Base-by-base conservation (phyloP, 768 basidiomycete genomes). In the Auriscalpium orientale region DNA sequence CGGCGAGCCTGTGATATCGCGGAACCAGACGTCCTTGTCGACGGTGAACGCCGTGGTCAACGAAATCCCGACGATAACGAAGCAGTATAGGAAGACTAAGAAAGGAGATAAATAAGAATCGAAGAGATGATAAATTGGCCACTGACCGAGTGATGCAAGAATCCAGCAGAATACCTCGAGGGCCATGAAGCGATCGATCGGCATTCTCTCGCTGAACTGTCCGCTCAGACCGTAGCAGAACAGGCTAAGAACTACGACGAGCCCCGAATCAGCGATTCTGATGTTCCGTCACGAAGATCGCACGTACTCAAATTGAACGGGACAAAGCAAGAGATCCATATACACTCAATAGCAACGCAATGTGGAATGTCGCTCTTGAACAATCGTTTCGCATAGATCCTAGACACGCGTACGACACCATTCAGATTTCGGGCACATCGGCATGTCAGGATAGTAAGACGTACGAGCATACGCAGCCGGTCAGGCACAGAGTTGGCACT, bases 1-100 rank as follows among this genome's bases (percentile, higher is more conserved):
- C 15, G 61, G 61, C n/a, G 59, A 62, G 12, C 51, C 54, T 21
- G 59, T 44, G 45, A 62, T 56, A 34, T 60, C 59, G 28, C 61
- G 56, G 51, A 61, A 60, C 61, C 61, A 62, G 46, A 62, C 59
- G 8, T 62, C 61, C 33, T 51, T 55, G 37, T 62, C 61, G n/a
- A 62, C 44, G 1, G 56, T 60, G 22, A 34, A 16, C 20, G 59
- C 61, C 6, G 59, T 54, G 18, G 58, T 20, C 47, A 60, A 50
- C 20, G 61, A 50, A 15, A 51, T 36, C 10, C 18, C 48, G 12
- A 57, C 28, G 36, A 62, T 16, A 4, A 62, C 35, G 10, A 36
- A 37, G 12, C 59, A 55, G 44, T 62, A 62, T 11, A 49, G 35
- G 33, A 53, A 18, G 34, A 58, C 61, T 60, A 21, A 18, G 34